Conservation (phyloP, 192 early-diverging fungal species). For the Entomortierella chlamydospora region DNA sequence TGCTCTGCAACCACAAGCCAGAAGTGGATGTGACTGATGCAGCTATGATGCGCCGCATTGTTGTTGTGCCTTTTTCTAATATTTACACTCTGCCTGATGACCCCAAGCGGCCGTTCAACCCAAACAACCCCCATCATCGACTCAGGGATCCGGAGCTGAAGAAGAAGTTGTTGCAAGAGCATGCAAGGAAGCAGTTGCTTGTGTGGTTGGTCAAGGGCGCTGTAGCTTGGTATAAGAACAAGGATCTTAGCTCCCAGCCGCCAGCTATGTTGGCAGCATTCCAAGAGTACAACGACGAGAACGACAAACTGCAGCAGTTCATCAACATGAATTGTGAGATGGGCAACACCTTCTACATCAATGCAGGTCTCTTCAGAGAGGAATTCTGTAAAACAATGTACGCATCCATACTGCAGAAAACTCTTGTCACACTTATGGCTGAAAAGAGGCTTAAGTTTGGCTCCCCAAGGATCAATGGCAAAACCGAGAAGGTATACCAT, state of each 20-base stretch:
- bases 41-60: slow-evolving; percentile 15
- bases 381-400: too few species aligned
- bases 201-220: not conserved
- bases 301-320: not conserved
- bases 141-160: not conserved
- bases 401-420: too few species aligned
- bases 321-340: not conserved
- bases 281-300: not conserved
- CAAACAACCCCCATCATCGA: not conserved
- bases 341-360: not conserved
- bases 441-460: too few species aligned
- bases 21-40: not conserved
- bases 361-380: not conserved
- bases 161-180: not conserved
- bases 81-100: not conserved
- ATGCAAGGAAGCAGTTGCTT: not conserved
- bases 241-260: not conserved
- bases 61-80: slow-evolving; percentile 2
- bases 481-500: too few species aligned
- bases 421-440: too few species aligned
- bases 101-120: not conserved
- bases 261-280: not conserved
- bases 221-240: not conserved
- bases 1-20: slow-evolving; percentile 3
- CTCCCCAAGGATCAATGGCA: too few species aligned